Evolutionary conservation across 192 early-diverging fungal genomes (phyloP), one percentile per base, ranked within the genome.

Genomic region (Phycomyces nitens): DNA sequence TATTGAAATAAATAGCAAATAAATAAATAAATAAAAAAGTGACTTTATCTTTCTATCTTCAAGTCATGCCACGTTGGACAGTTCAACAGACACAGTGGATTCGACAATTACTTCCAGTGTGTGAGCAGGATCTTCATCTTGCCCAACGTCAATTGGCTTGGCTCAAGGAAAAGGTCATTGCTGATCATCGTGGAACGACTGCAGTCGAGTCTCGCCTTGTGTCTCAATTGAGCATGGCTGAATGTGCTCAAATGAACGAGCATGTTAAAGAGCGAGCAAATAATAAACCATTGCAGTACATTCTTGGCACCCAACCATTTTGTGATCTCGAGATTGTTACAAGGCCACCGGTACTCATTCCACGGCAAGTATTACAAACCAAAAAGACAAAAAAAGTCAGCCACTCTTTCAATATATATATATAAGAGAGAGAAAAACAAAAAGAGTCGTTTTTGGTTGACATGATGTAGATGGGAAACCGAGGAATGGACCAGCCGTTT

Each of bases 261-360:
- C 73, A 69, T 52, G 77, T 92, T 7, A 61, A 68, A 1, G 79
- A 90, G 43, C 81, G 90, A 16, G 75, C 79, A 0, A 71, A 86
- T 14, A 80, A 88, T 58, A 94, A 92, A 70, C 96, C 94, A 8
- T 75, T 98, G 52, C 96, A 98, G 73, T 98, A 98, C 68, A 90
- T 98, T 42, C 68, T 97, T 21, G 81, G 81, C 79, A 86, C 84
- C 0, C 93, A 93, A 70, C 89, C 91, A 12, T 98, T 98, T 70
- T 86, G 85, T 42, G 85, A 85, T 29, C 66, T 94, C 5, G 88
- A 91, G 15, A 79, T 97, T 18, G 50, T 75, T 0, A 83, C 86
- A 5, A 70, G 87, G 22, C 80, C 85, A 27, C 94, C 94, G 0
- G 86, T 87, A 14, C 77, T 98, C 6, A 95, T 98, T 63, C 95